Conservation (phyloP, 257 asterid genomes). For the Przewalskia tangutica region DNA sequence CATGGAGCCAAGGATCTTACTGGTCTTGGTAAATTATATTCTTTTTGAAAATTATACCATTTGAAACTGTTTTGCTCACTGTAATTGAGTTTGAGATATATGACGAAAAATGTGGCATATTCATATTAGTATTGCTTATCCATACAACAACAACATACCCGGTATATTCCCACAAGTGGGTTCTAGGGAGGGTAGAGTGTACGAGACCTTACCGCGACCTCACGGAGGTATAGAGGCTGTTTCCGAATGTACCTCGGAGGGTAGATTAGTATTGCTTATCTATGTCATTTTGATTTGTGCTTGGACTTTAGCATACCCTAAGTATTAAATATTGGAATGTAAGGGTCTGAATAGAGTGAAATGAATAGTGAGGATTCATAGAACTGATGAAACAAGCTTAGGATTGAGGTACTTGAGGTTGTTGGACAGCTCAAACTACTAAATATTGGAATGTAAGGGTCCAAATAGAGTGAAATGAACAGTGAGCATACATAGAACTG, state of each 20-base stretch:
- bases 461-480: no score
- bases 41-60: neutral
- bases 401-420: neutral
- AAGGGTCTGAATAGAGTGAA: neutral
- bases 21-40: constrained; percentile 44
- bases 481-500: no score
- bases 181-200: no score
- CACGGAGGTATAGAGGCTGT: no score
- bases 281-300: neutral
- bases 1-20: constrained; percentile 35
- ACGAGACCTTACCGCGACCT: no score
- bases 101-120: no score
- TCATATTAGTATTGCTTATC: neutral
- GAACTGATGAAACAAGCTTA: neutral
- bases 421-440: no score
- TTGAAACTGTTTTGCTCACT: neutral
- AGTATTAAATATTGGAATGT: neutral
- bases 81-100: neutral
- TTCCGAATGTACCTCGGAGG: no score
- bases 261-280: no score
- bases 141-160: neutral
- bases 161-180: no score
- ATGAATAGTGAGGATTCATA: neutral
- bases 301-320: neutral
- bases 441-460: no score